Percentiles rank a stretch among this genome's conserved stretches.
phyloP scores from a whole-genome alignment of 2,329 filamentous ascomycete genomes.

The Hymenoscyphus occultus region DNA sequence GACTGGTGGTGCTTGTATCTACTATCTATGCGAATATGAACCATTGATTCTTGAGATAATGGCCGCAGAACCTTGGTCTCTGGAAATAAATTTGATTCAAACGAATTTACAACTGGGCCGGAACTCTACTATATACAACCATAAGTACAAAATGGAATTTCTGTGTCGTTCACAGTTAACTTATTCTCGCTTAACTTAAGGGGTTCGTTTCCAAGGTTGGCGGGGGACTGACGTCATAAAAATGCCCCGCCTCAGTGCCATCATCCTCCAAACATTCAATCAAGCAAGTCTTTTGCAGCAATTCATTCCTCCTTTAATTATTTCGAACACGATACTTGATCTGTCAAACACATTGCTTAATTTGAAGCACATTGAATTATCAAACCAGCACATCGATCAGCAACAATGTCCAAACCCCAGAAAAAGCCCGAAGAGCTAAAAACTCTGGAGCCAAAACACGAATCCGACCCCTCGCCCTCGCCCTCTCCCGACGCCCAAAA shows the following conservation, averaged over 20 bases:
- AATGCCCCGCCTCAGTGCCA: neutral
- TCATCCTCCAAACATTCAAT: neutral
- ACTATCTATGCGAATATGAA: too few relatives aligned
- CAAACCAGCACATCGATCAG: neutral
- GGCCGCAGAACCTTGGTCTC: too few relatives aligned
- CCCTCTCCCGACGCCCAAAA: neutral
- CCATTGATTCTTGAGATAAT: too few relatives aligned
- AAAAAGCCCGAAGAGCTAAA: neutral
- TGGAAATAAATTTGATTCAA: too few relatives aligned
- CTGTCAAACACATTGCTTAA: too few relatives aligned
- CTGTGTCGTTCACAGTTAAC: neutral
- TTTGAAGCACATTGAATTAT: too few relatives aligned
- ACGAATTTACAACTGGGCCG: too few relatives aligned
- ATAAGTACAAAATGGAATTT: neutral
- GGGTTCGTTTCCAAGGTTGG: neutral
- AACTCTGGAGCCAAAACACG: constrained; percentile 1
- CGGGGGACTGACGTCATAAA: neutral
- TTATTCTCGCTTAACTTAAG: neutral
- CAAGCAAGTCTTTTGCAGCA: neutral
- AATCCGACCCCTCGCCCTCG: neutral
- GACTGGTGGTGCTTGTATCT: too few relatives aligned
- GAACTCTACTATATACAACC: too few relatives aligned
- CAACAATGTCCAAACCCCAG: neutral
- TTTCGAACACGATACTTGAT: too few relatives aligned
- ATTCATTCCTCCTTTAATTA: too few relatives aligned